Evolutionary conservation across 1,284 basidiomycete species (phyloP), one percentile per base, ranked within the genome.

Genomic region (Pseudozyma hubeiensis): DNA sequence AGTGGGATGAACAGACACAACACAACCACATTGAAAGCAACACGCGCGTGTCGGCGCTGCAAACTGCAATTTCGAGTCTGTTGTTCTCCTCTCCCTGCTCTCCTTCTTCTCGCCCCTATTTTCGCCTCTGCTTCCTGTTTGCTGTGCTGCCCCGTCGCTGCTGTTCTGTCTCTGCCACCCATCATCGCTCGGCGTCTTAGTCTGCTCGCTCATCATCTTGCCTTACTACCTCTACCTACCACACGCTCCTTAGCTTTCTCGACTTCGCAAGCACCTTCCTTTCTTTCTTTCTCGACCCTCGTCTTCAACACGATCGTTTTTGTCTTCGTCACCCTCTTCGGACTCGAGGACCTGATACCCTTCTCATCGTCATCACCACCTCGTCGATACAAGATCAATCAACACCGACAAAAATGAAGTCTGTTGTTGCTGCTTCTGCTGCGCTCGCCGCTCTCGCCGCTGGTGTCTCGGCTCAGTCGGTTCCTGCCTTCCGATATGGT

Each of bases 401-500:
- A 24, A 17, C 43, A 17, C 48, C 45, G 37, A 37, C 19, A 54
- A 68, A 24, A 5, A 73, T 74, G 71, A 74, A 74, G 65, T 24
- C 24, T 4, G 59, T 63, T 57, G 43, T 44, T 19, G 19, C 43
- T 44, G 52, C 63, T 51, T 63, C 62, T 62, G 58, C 71, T 53
- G 46, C 55, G 29, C 66, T 75, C 35, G 47, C 55, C 37, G 63
- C 64, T 43, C 47, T 68, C 56, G 60, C 54, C 33, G 71, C 71
- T 50, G 62, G 65, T 39, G 65, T 50, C 33, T 69, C 62, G 16
- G 71, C 71, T 37, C 71, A 74, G 58, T 56, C 52, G 30, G 53
- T 59, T 16, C 50, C 64, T 43, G 44, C 66, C 40, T 84, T 84
- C 69, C 14, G 52, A n/a, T 82, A 76, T 66, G 82, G 81, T 17